Evolutionary conservation across 805 yeast genomes (phyloP), one percentile per base, ranked within the genome.

Genomic region (Ogataea nonfermentans): DNA sequence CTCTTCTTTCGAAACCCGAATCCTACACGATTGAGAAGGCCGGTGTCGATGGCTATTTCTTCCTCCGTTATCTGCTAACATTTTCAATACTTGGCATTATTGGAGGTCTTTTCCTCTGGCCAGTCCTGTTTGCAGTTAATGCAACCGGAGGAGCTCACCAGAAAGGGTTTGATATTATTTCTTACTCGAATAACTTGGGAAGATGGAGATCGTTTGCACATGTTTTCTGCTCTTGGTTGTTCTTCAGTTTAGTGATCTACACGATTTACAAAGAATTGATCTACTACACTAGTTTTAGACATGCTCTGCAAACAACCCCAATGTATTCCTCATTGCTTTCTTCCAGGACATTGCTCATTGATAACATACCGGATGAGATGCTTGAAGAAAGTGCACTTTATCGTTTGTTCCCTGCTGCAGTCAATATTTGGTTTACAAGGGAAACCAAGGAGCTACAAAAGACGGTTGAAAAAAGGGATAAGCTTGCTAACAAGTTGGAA

Each of bases 31-130:
- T 85, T 51, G 90, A 84, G 62, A 81, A 81, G 47, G 67, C 81
- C 26, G 85, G 90, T 37, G 59, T 79, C 23, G 95, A 85, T 62
- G 93, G 93, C 2, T 85, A 81, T 58, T 79, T 85, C 57, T 84
- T 79, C 56, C 61, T 83, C 36, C 70, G 95, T 47, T 84, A 74
- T 53, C 53, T 85, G 40, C 71, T 76, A 30, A 72, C 78, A 20
- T 78, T 81, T 45, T 70, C 73, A 4, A 48, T 69, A 9, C 46
- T 82, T 26, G 76, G 81, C 24, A 47, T 79, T 9, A 19, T 78
- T 6, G 80, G 80, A 2, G 75, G 79, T 35, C 36, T 77, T 9
- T 49, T 83, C 15, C 49, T 79, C 15, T 78, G 84, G 74, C 90
- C 90, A 24, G 70, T 85, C 37, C 65, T 85, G 38, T 71, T 85